Evolutionary conservation across 495 filamentous ascomycete species (phyloP), one percentile per base, ranked within the genome.

Genomic region (Sphaerosporella brunnea): DNA sequence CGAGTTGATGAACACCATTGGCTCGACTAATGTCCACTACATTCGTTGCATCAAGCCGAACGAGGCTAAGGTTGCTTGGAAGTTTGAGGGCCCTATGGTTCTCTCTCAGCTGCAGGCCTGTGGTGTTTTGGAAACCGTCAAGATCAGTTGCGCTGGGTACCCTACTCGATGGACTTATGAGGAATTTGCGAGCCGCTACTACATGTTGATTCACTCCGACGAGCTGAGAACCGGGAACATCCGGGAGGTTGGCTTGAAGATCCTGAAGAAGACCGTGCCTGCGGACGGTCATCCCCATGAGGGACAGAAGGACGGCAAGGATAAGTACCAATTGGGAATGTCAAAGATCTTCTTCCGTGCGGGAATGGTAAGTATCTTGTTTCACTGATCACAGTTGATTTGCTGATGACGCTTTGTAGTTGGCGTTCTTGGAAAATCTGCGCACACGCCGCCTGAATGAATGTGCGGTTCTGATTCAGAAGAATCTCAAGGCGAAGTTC

Each of bases 1-100:
- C 55, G 92, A 99, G 61, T 73, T 99, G 40, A 99, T 99, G 90
- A 68, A 75, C 58, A 99, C 92, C 0, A 99, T 99, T 61, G 93
- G 93, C 58, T 85, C 77, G 48, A 99, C 90, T 7, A 88, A 99
- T 55, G 90, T 99, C 30, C 90, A 99, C 64, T 99, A 99, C 64
- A 99, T 99, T 56, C 82, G 90, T 49, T 99, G 90, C 64, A 99
- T 99, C 67, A 99, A 99, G 64, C 90, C 90, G 2, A 99, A 99
- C 60, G 90, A 99, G 65, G 83, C 79, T 50, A 99, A 99, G 64
- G 83, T 79, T 51, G 71, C 92, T 2, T 99, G 90, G 90, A 92
- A 92, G 51, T 99, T 96, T 51, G 92, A 99, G 64, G 90, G 90
- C 0, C 90, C 90, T 10, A 99, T 99, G 90, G 90, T 99, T 52